phyloP scores from a whole-genome alignment of 177 flowering plant species.

The Telopea speciosissima region DNA sequence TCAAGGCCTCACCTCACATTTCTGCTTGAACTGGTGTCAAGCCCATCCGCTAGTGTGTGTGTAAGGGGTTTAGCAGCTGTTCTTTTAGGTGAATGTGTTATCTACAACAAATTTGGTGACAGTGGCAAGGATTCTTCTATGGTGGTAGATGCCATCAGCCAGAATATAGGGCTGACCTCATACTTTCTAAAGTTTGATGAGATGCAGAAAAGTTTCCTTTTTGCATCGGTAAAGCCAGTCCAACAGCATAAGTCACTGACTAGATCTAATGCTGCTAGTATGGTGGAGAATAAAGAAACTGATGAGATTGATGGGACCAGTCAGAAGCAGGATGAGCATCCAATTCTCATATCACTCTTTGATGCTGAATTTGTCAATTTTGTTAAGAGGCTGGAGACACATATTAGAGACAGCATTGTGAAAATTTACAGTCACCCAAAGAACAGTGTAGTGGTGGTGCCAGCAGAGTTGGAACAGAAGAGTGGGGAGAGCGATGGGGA shows the following conservation, averaged over 20 bases:
- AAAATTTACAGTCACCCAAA: constrained; percentile 76
- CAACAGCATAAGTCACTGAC: constrained; percentile 52
- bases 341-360: constrained; percentile 52
- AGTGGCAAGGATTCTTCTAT: constrained; percentile 48
- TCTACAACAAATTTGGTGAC: constrained; percentile 51
- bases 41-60: constrained; percentile 46
- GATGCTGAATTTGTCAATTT: constrained; percentile 57
- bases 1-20: constrained; percentile 80
- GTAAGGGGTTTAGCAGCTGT: constrained; percentile 74
- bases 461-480: constrained; percentile 82
- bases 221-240: constrained; percentile 39
- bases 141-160: constrained; percentile 80
- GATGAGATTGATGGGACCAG: constrained; percentile 33
- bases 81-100: constrained; percentile 88
- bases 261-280: constrained; percentile 71
- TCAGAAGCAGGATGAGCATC: constrained; percentile 53
- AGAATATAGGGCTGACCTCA: constrained; percentile 79
- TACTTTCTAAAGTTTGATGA: constrained; percentile 81
- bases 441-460: constrained; percentile 70
- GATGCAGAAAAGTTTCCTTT: constrained; percentile 60
- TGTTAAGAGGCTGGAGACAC: constrained; percentile 54
- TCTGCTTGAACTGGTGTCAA: constrained; percentile 73
- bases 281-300: constrained; percentile 65
- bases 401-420: constrained; percentile 73
- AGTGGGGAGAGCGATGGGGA: constrained; percentile 68